Conservation (phyloP, 345 rosid genomes). For the Bruguiera gymnorhiza region DNA sequence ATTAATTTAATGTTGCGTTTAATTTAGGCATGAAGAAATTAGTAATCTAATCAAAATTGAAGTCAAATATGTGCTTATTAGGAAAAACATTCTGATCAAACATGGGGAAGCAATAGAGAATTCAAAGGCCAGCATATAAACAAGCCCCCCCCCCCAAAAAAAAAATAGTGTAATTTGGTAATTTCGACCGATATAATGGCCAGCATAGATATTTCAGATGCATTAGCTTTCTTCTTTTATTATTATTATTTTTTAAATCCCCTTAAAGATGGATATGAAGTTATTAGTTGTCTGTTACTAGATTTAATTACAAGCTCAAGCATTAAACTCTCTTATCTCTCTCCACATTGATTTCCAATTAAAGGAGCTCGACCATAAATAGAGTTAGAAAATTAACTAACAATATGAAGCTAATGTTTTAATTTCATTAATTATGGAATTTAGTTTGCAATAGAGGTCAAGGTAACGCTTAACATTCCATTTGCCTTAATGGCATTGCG, state of each 20-base stretch:
- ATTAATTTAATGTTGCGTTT: too few relatives aligned
- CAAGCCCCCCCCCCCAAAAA: too few relatives aligned
- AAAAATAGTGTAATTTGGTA: too few relatives aligned
- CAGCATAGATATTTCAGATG: background rate
- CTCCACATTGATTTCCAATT: background rate
- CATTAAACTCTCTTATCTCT: background rate
- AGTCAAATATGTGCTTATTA: too few relatives aligned
- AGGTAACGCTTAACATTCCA: slow-evolving; percentile 9
- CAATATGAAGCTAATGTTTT: slow-evolving; percentile 7
- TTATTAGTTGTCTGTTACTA: slow-evolving; percentile 3
- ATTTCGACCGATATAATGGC: background rate
- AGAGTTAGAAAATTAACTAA: background rate
- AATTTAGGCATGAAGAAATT: too few relatives aligned
- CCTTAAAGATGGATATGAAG: background rate
- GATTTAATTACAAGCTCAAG: slow-evolving; percentile 3
- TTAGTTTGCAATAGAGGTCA: background rate
- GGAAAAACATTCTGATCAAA: too few relatives aligned
- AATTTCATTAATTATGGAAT: slow-evolving; percentile 6
- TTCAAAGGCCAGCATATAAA: too few relatives aligned
- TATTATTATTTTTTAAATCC: background rate
- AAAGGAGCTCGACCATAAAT: background rate
- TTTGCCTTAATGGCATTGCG: background rate
- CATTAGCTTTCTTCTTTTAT: background rate
- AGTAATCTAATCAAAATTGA: too few relatives aligned
- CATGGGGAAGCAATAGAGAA: too few relatives aligned